Evolutionary conservation across 2,329 filamentous ascomycete genomes (phyloP).

Genomic region (Cephalotrichum gorgonifer): DNA sequence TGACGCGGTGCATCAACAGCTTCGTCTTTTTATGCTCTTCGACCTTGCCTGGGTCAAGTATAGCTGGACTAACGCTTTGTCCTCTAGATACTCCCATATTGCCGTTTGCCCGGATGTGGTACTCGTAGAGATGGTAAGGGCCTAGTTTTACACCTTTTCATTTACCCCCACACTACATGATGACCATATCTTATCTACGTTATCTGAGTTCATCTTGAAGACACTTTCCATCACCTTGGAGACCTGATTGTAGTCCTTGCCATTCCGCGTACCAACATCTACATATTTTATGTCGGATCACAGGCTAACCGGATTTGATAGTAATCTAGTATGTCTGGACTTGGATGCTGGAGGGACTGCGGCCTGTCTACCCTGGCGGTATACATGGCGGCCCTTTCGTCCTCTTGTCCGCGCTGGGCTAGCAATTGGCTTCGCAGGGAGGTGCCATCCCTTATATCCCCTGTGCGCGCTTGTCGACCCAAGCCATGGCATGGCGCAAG

Average conservation of each 20-base stretch:
- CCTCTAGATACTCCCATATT: not conserved
- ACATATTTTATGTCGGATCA: not conserved
- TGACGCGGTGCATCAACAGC: not conserved
- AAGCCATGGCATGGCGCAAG: too few species aligned
- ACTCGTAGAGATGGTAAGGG: not conserved
- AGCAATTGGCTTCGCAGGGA: too few species aligned
- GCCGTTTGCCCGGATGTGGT: not conserved
- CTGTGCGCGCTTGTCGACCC: too few species aligned
- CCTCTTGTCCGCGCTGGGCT: too few species aligned
- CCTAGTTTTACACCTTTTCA: not conserved
- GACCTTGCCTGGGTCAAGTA: not conserved
- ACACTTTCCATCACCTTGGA: constrained; percentile 48
- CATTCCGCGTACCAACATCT: not conserved
- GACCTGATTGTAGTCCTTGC: constrained; percentile 36
- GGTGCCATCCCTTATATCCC: too few species aligned
- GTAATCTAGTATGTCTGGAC: too few species aligned
- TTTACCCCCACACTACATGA: constrained; percentile 27
- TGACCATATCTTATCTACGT: constrained; percentile 37
- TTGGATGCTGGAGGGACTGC: too few species aligned
- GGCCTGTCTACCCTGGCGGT: too few species aligned
- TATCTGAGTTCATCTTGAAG: constrained; percentile 47
- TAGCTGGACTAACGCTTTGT: not conserved
- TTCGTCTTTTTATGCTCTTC: not conserved
- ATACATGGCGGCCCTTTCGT: too few species aligned
- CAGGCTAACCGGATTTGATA: not conserved